Evolutionary conservation across 2,329 filamentous ascomycete genomes (phyloP).

Genomic region (Scorias spongiosa): DNA sequence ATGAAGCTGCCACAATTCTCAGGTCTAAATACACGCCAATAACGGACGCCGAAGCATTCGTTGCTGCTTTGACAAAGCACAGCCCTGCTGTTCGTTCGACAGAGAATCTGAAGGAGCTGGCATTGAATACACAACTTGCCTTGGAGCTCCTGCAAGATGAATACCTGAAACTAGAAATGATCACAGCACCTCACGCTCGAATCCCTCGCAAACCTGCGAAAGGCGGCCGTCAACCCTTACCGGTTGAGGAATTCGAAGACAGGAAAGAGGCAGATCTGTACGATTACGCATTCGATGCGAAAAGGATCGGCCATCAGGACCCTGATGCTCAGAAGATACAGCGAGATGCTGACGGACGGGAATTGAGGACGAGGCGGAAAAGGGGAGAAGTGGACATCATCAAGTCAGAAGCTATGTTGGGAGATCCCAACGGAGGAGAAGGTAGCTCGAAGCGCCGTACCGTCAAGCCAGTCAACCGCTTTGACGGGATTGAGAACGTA

Average conservation of each 20-base stretch:
- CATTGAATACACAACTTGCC: conserved; percentile 37
- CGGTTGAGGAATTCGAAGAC: conserved; percentile 38
- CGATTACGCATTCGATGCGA: conserved; percentile 41
- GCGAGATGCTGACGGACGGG: conserved; percentile 30
- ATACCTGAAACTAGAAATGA: conserved; percentile 39
- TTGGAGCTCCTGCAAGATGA: conserved; percentile 44
- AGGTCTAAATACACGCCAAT: conserved; percentile 27
- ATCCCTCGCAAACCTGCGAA: conserved; percentile 37
- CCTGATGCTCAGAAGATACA: conserved; percentile 38
- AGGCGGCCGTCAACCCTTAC: conserved; percentile 31
- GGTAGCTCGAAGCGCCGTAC: conserved; percentile 5
- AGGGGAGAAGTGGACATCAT: conserved; percentile 15
- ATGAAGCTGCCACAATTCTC: conserved; percentile 26
- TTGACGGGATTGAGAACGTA: conserved; percentile 13
- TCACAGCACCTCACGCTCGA: conserved; percentile 36
- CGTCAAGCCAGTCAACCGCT: conserved; percentile 16
- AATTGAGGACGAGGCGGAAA: conserved; percentile 30
- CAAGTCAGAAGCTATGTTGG: background rate
- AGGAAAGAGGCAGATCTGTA: conserved; percentile 47
- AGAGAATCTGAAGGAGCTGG: conserved; percentile 40
- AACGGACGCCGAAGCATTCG: conserved; percentile 26
- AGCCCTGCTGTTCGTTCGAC: conserved; percentile 28
- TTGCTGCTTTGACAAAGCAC: conserved; percentile 28
- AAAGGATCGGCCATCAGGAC: conserved; percentile 38
- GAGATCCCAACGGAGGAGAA: background rate